A percentile compares a stretch with the other conserved stretches of the same genome.
Evolutionary conservation across 441 rosid genomes (phyloP).

Genomic region (Cnidoscolus chayamansa): DNA sequence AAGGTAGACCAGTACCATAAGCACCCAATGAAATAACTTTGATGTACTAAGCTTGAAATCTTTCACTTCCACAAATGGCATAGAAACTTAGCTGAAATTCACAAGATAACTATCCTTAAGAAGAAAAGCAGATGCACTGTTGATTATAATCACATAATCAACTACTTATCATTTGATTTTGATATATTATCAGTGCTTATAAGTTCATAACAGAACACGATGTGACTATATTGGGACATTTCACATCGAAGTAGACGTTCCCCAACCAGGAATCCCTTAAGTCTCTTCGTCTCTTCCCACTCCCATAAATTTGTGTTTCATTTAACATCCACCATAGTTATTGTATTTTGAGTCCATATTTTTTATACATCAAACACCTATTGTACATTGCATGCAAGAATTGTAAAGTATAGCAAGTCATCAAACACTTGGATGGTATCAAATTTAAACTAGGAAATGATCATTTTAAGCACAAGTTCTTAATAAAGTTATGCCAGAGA

Average conservation of each 20-base stretch:
- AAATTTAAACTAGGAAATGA: neutral
- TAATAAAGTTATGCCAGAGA: slow-evolving; percentile 7
- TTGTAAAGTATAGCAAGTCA: too few relatives aligned
- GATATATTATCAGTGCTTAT: neutral
- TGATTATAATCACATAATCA: neutral
- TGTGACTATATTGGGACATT: neutral
- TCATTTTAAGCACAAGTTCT: neutral
- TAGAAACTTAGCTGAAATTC: neutral
- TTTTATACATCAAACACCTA: too few relatives aligned
- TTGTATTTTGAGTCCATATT: too few relatives aligned
- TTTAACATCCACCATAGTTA: too few relatives aligned
- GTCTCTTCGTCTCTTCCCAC: neutral
- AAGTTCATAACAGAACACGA: neutral
- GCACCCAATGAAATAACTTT: neutral
- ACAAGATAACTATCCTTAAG: neutral
- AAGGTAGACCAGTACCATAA: neutral
- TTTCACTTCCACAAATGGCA: too few relatives aligned
- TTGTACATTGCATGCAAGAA: too few relatives aligned
- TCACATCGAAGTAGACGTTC: neutral
- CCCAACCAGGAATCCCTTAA: neutral
- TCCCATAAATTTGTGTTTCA: neutral
- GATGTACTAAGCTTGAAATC: too few relatives aligned
- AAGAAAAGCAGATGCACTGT: too few relatives aligned
- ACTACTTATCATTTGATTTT: neutral
- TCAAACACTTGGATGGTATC: too few relatives aligned